These are phyloP conservation scores for Candida jianshihensis DNA, from an alignment of 805 yeast genomes.

Conservation along the genomic window DNA sequence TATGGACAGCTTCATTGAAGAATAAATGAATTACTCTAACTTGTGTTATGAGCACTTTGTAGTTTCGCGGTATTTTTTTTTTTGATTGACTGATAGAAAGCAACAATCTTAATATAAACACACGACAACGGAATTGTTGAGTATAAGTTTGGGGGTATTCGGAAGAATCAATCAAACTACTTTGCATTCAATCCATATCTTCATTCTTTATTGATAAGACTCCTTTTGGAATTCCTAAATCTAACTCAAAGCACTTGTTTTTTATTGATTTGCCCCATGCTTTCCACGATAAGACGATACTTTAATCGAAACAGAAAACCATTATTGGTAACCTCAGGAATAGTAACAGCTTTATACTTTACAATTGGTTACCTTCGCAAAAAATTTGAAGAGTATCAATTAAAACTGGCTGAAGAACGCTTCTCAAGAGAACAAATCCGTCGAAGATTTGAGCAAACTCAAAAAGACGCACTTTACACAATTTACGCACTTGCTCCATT, in stretches of 20 bases:
- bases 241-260: no score
- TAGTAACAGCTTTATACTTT: conserved; percentile 38
- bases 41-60: no score
- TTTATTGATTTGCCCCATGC: conserved; percentile 11
- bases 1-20: background rate
- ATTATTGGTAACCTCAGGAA: conserved; percentile 32
- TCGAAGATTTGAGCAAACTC: conserved; percentile 85
- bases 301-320: conserved; percentile 33
- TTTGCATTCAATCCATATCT: no score
- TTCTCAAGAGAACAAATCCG: conserved; percentile 63
- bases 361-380: conserved; percentile 34
- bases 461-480: conserved; percentile 81
- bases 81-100: no score
- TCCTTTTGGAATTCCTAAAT: no score
- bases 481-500: conserved; percentile 78
- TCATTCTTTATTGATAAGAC: no score
- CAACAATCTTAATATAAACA: no score
- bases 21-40: no score
- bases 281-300: conserved; percentile 23
- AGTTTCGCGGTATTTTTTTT: no score
- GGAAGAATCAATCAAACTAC: no score
- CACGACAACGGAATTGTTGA: no score
- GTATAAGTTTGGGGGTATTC: no score
- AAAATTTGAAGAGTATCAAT: conserved; percentile 44
- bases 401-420: conserved; percentile 46